Base-by-base conservation (phyloP, 495 filamentous ascomycete species). In the Hypoxylon cercidicola region DNA sequence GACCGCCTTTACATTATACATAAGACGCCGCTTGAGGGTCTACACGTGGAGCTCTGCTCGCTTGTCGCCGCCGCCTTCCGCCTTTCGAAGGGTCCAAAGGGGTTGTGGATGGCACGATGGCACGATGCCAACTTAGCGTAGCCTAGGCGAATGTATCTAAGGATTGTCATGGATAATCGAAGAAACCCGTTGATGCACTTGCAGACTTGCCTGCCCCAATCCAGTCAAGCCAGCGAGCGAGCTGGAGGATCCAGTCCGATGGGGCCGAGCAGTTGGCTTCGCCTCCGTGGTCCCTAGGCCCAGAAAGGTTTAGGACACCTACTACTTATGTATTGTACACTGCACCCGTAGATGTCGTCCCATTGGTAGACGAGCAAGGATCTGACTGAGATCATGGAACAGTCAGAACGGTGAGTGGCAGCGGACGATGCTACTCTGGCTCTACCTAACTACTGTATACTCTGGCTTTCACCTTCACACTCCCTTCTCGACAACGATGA, bases 211-310 rank as follows among this genome's bases (percentile, higher is more conserved):
- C n/a, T n/a, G n/a, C n/a, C n/a, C n/a, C n/a, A n/a, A n/a, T n/a
- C 5, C 10, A 32, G 2, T 5, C 23, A 25, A 25, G 23, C 30
- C 10, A 25, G 37, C 65, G 47, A 61, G 52, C 46, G 52, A 64
- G 56, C 56, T 53, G 43, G 55, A 66, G 66, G 66, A 69, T 69
- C 62, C 62, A 65, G 62, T 69, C 66, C 66, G 66, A 69, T 69
- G 61, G 66, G 66, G 66, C 66, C 66, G 66, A 69, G 66, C 53
- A 61, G 50, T 65, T 69, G 57, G 66, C 66, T 69, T 65, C 66
- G 66, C 66, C 66, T 69, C 66, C 20, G 61, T 65, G 7, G 50
- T 49, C 55, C 65, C 66, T 65, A 61, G 51, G 60, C 60, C 13
- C 53, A 46, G 61, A 69, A 53, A 56, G 66, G 52, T 61, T 69